Evolutionary conservation across 140 eudicot genomes (phyloP).

Genomic region (Oenanthe javanica): DNA sequence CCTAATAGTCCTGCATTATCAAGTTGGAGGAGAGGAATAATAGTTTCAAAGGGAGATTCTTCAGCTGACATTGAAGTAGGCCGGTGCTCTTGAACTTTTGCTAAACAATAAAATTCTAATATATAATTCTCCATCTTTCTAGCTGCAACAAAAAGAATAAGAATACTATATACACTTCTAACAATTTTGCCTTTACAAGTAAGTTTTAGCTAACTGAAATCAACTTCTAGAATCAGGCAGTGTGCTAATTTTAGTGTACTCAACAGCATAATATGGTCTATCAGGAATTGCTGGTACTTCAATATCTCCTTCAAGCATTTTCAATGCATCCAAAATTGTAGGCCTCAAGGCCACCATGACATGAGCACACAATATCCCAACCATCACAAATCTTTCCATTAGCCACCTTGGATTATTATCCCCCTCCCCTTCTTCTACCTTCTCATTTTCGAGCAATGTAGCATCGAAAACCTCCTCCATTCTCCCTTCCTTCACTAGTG

Average conservation of each 20-base stretch:
- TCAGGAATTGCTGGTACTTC: constrained; percentile 34
- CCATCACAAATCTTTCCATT: constrained; percentile 38
- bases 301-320: constrained; percentile 46
- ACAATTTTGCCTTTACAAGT: not conserved
- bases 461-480: constrained; percentile 29
- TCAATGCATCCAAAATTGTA: constrained; percentile 33
- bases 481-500: constrained; percentile 25
- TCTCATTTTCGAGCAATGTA: constrained; percentile 22
- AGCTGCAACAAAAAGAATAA: not conserved
- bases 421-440: constrained; percentile 21
- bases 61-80: not conserved
- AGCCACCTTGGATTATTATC: constrained; percentile 23
- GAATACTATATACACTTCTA: not conserved
- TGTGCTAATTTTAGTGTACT: not conserved
- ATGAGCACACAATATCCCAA: constrained; percentile 51
- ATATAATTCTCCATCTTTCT: not conserved
- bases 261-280: constrained; percentile 21
- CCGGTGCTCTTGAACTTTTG: not conserved
- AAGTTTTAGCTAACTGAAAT: not conserved
- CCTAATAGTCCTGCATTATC: not conserved
- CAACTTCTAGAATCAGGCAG: not conserved
- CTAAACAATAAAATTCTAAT: not conserved
- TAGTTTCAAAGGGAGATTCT: not conserved
- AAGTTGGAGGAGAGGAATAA: not conserved
- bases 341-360: constrained; percentile 48